phyloP scores from a whole-genome alignment of 2,329 filamentous ascomycete species.

The Cladosporium oxysporum region DNA sequence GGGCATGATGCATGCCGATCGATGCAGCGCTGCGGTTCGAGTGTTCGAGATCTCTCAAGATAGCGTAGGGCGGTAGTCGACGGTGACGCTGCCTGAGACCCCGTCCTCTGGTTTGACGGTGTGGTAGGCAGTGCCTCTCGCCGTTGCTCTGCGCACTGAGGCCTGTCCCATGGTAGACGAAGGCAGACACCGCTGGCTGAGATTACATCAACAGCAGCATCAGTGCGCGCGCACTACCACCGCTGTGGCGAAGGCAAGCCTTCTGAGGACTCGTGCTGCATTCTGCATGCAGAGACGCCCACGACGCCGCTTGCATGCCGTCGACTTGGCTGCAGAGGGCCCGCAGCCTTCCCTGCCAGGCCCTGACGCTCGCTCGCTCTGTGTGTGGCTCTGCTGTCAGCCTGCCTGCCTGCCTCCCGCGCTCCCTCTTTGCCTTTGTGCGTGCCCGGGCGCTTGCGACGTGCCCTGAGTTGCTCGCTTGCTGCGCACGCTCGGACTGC shows the following conservation, averaged over 20 bases:
- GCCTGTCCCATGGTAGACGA: background rate
- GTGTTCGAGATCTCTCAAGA: conserved; percentile 14
- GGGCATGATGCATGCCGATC: background rate
- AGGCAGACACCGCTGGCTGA: background rate
- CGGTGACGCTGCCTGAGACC: conserved; percentile 6
- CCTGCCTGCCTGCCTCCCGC: background rate
- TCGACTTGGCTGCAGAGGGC: conserved; percentile 17
- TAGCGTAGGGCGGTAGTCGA: conserved; percentile 5
- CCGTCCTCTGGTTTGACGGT: background rate
- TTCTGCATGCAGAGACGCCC: conserved; percentile 13
- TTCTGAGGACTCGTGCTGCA: conserved; percentile 5
- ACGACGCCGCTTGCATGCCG: conserved; percentile 17
- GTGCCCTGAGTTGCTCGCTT: conserved; percentile 5
- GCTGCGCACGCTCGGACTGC: conserved; percentile 13
- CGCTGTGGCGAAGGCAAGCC: background rate
- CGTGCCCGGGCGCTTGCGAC: conserved; percentile 8
- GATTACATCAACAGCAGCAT: background rate
- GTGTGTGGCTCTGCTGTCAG: background rate
- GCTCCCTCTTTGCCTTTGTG: background rate
- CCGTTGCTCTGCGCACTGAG: conserved; percentile 14
- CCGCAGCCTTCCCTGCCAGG: conserved; percentile 10
- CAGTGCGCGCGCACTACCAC: background rate
- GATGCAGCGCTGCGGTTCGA: conserved; percentile 16
- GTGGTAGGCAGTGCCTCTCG: background rate
- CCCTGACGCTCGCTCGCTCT: conserved; percentile 7